Percentiles rank a stretch among this genome's conserved stretches.
These are phyloP conservation scores for Wallacemonas sp. DNA, from an alignment of 208 protist species.

Conservation along the genomic window DNA sequence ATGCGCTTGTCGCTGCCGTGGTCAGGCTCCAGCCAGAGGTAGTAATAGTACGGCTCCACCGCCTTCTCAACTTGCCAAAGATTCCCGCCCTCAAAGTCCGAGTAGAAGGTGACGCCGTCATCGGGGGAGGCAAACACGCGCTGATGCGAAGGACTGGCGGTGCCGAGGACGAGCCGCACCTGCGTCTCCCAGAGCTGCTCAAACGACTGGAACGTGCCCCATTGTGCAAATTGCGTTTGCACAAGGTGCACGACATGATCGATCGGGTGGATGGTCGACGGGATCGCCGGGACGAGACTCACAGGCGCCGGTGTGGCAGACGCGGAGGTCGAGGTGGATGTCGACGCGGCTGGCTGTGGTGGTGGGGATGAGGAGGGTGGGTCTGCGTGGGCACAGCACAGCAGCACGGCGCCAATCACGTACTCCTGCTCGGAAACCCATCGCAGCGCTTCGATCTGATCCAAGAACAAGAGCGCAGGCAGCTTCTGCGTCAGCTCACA, in stretches of 20 bases:
- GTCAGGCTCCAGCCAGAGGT: slow-evolving; percentile 84
- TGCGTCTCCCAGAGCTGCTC: slow-evolving; percentile 69
- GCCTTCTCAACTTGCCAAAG: slow-evolving; percentile 71
- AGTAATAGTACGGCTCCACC: slow-evolving; percentile 40
- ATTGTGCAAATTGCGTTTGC: slow-evolving; percentile 49
- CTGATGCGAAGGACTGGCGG: slow-evolving; percentile 65
- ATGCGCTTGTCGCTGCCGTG: slow-evolving; percentile 72
- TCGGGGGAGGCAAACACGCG: slow-evolving; percentile 49
- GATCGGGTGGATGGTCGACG: slow-evolving; percentile 57
- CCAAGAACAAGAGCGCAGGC: slow-evolving; percentile 42
- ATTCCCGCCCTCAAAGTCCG: slow-evolving; percentile 81
- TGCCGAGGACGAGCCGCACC: slow-evolving; percentile 67
- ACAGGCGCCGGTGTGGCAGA: neutral
- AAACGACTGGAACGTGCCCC: slow-evolving; percentile 52
- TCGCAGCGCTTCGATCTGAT: slow-evolving; percentile 52
- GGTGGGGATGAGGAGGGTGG: neutral
- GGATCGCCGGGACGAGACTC: slow-evolving; percentile 39
- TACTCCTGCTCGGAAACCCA: slow-evolving; percentile 87
- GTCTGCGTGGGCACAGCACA: slow-evolving; percentile 45
- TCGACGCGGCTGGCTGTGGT: slow-evolving; percentile 2
- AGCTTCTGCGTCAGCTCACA: neutral
- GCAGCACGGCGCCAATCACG: slow-evolving; percentile 73
- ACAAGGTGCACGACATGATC: slow-evolving; percentile 46
- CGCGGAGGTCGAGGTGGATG: slow-evolving; percentile 18
- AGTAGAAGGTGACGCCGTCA: slow-evolving; percentile 61